phyloP scores from a whole-genome alignment of 345 rosid species.

The Eucalyptus marginata region DNA sequence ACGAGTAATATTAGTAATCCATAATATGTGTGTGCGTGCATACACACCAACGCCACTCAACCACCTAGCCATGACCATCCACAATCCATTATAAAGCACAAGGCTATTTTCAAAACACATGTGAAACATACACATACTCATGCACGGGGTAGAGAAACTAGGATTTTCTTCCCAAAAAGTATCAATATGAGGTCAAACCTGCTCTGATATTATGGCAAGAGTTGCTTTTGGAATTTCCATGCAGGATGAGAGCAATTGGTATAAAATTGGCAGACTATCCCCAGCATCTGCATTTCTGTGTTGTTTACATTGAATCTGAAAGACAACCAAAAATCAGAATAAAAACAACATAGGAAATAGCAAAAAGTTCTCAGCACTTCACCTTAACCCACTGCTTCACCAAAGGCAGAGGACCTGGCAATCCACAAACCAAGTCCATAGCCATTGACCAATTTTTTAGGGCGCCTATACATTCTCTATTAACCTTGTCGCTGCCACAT shows the following conservation, averaged over 20 bases:
- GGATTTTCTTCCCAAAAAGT: background rate
- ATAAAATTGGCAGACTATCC: constrained; percentile 29
- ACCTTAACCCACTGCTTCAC: constrained; percentile 97
- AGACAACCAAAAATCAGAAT: constrained; percentile 16
- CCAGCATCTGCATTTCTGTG: constrained; percentile 16
- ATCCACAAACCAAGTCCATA: constrained; percentile 24
- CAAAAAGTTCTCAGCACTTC: background rate
- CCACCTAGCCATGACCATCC: background rate
- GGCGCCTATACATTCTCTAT: constrained; percentile 21
- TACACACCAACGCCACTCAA: background rate
- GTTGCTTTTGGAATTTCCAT: constrained; percentile 19
- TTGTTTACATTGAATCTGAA: constrained; percentile 47
- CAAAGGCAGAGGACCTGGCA: constrained; percentile 57
- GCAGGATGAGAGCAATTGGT: constrained; percentile 41
- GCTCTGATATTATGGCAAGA: constrained; percentile 56
- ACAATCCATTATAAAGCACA: background rate
- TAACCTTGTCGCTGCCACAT: constrained; percentile 23
- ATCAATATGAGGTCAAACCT: constrained; percentile 38
- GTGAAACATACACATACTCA: background rate
- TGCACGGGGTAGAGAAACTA: background rate
- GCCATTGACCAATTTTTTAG: constrained; percentile 68
- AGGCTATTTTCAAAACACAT: background rate
- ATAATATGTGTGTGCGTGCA: background rate
- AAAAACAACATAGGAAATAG: background rate
- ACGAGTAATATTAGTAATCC: background rate